These are phyloP conservation scores for Mucor irregularis DNA, from an alignment of 371 early-diverging fungal genomes.

Conservation along the genomic window DNA sequence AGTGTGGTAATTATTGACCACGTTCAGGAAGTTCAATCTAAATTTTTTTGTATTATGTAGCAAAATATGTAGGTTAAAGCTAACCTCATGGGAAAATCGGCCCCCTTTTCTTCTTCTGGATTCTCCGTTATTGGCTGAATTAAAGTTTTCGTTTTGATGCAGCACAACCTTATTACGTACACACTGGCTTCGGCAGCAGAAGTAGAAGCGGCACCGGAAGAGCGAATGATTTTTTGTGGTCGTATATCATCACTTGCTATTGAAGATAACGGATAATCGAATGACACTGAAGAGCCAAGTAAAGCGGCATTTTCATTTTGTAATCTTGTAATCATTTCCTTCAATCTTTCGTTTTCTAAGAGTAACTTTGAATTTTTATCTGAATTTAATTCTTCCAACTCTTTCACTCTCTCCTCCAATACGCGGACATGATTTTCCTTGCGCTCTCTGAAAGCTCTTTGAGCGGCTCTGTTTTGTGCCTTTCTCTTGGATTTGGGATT, in stretches of 20 bases:
- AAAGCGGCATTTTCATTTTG: slow-evolving; percentile 52
- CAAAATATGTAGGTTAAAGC: too few species aligned
- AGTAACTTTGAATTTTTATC: slow-evolving; percentile 30
- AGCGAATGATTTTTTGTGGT: slow-evolving; percentile 29
- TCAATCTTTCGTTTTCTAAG: slow-evolving; percentile 55
- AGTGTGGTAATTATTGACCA: too few species aligned
- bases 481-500: slow-evolving; percentile 55
- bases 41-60: too few species aligned
- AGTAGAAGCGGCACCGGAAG: background rate
- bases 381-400: slow-evolving; percentile 51
- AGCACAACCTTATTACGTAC: too few species aligned
- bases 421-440: slow-evolving; percentile 65
- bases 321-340: slow-evolving; percentile 44
- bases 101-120: too few species aligned
- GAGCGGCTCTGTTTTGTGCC: slow-evolving; percentile 76
- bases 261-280: slow-evolving; percentile 44
- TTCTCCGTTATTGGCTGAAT: too few species aligned
- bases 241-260: slow-evolving; percentile 5
- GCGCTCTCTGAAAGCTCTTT: slow-evolving; percentile 75
- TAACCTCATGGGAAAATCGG: too few species aligned
- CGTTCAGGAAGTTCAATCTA: too few species aligned
- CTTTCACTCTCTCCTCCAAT: slow-evolving; percentile 67
- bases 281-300: slow-evolving; percentile 40
- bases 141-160: too few species aligned
- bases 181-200: too few species aligned